These are phyloP conservation scores for Cupressus sempervirens DNA, from an alignment of 75 land plant genomes.

Conservation along the genomic window DNA sequence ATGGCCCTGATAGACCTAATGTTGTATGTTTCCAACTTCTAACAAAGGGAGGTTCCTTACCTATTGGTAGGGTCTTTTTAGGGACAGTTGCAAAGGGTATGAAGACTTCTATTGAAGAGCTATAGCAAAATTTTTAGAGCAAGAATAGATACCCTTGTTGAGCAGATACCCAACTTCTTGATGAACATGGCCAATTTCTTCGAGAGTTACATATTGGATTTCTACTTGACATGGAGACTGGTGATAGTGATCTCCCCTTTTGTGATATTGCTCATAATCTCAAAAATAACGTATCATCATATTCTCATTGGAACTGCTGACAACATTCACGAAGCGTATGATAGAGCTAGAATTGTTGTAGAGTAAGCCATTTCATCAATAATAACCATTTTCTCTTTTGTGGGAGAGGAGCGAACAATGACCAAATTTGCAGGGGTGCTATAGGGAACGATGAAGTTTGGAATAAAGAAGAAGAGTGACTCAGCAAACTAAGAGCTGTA, in stretches of 20 bases:
- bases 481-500: too few relatives aligned
- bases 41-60: too few relatives aligned
- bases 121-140: too few relatives aligned
- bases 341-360: conserved; percentile 24
- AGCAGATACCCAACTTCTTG: conserved; percentile 39
- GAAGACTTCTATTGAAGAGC: too few relatives aligned
- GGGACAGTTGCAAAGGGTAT: too few relatives aligned
- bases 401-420: conserved; percentile 33
- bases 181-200: conserved; percentile 23
- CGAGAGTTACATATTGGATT: conserved; percentile 17
- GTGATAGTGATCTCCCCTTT: conserved; percentile 28
- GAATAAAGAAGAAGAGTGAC: conserved; percentile 42
- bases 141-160: too few relatives aligned
- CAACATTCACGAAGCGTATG: conserved; percentile 18
- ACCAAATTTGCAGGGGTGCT: conserved; percentile 18
- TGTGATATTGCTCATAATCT: conserved; percentile 30
- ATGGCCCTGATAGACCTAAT: too few relatives aligned
- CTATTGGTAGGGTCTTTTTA: too few relatives aligned
- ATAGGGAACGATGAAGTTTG: conserved; percentile 30
- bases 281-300: conserved; percentile 34
- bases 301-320: conserved; percentile 12
- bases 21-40: too few relatives aligned
- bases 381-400: conserved; percentile 52
- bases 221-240: conserved; percentile 23
- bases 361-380: conserved; percentile 46